Base-by-base conservation (phyloP, 805 yeast species). In the Priceomyces castillae region DNA sequence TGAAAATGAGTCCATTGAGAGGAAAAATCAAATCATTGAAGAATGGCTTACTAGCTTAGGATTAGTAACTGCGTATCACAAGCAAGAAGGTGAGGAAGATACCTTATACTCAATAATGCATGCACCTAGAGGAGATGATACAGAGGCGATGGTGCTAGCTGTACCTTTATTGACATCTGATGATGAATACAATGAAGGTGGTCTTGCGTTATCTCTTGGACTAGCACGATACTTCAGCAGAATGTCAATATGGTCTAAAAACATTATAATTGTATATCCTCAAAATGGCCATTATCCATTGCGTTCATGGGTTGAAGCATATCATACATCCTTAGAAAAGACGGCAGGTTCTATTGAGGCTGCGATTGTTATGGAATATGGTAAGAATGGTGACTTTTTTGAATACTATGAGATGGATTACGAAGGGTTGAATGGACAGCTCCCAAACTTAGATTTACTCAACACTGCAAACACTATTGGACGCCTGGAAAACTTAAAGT, bases 261-360 rank as follows among this genome's bases (percentile, higher is more conserved):
- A 90, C 58, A 83, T 94, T 49, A 86, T 94, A 20, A 68, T 94
- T 34, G 96, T 90, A 20, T 77, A 89, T 40, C 90, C 96, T 2
- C 80, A 81, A 40, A 80, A 90, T 56, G 80, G 85, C 1, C 78
- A 78, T 36, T 69, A 71, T 23, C 80, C 94, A 1, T 69, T 92
- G 45, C 72, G 96, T 46, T 69, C 82, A 3, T 94, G 98, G 98
- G 97, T 92, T 7, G 88, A 86, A 46, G 96, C 95, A 0, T 94
- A 94, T 62, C 98, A 94, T 57, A 81, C 87, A 0, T 70, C 84
- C 0, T 68, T 94, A 56, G 95, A 89, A 54, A 71, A 81, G 42
- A 90, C 97, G 1, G 97, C 95, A 28, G 99, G 99, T 0, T 80
- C 94, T 0, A 85, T 94, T 33, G 97, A 94, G 54, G 86, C 94